Percentiles rank a stretch among this genome's conserved stretches.
Evolutionary conservation across 1,284 basidiomycete genomes (phyloP).

Genomic region (Golubevia sp.): DNA sequence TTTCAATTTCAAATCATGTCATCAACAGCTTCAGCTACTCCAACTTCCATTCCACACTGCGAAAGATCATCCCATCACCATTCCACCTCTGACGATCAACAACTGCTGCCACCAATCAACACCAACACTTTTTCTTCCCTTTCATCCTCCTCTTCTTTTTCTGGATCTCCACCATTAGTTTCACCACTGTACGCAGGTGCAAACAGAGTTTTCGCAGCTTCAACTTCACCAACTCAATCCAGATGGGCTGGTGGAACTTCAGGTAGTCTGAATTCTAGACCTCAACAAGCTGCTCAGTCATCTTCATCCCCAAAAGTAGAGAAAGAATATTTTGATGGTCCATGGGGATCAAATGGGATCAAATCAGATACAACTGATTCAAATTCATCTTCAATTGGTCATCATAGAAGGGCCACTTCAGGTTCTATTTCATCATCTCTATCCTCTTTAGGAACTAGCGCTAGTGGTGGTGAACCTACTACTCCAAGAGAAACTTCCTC

Average conservation of each 20-base stretch:
- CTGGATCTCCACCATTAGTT: constrained; percentile 18
- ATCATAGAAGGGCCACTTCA: constrained; percentile 8
- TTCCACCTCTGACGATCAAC: constrained; percentile 7
- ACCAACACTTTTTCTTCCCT: constrained; percentile 22
- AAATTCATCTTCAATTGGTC: neutral
- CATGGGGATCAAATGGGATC: neutral
- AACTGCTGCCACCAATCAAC: constrained; percentile 24
- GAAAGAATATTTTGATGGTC: constrained; percentile 1
- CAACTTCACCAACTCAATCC: constrained; percentile 11
- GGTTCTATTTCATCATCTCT: constrained; percentile 22
- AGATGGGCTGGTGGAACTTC: constrained; percentile 17
- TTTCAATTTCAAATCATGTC: too few species aligned
- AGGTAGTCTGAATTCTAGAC: constrained; percentile 23
- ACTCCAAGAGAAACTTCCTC: constrained; percentile 15
- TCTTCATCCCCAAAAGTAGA: constrained; percentile 6
- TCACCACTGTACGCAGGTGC: constrained; percentile 3
- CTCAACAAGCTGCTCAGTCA: too few species aligned
- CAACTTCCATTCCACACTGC: constrained; percentile 34
- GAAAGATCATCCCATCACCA: constrained; percentile 41
- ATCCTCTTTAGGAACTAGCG: constrained; percentile 24
- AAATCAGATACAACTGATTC: neutral
- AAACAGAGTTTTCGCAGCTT: neutral
- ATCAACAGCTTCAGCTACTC: constrained; percentile 4
- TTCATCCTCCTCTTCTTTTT: constrained; percentile 9
- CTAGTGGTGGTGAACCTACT: constrained; percentile 18